These are phyloP conservation scores for Solanum bulbocastanum DNA, from an alignment of 257 asterid species.

Conservation along the genomic window DNA sequence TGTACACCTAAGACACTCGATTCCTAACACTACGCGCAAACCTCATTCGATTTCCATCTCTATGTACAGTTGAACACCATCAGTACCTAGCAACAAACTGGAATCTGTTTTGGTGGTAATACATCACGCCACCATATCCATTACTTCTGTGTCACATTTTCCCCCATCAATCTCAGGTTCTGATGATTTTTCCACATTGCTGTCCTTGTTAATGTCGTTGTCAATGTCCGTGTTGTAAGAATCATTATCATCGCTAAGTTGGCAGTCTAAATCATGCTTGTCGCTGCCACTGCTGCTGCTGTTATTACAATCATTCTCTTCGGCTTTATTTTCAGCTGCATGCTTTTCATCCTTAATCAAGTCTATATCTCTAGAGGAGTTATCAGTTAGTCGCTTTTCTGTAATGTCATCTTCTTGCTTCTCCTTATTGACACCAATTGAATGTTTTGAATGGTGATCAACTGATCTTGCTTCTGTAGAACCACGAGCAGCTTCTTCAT, in stretches of 20 bases:
- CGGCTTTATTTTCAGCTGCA: conserved; percentile 18
- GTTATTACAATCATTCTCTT: conserved; percentile 13
- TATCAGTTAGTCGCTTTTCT: conserved; percentile 38
- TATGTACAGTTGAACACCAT: conserved; percentile 33
- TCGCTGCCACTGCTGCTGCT: neutral
- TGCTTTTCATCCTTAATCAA: conserved; percentile 30
- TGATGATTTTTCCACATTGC: conserved; percentile 27
- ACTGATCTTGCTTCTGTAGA: neutral
- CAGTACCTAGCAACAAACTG: conserved; percentile 5
- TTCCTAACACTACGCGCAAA: neutral
- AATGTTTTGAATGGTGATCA: neutral
- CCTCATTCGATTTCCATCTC: conserved; percentile 6
- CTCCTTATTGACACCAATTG: neutral
- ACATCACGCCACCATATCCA: conserved; percentile 18
- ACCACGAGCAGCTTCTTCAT: conserved; percentile 24
- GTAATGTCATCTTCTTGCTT: conserved; percentile 13
- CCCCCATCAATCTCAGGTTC: conserved; percentile 37
- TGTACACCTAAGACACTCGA: neutral
- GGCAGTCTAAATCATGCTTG: neutral
- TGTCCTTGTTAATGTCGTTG: conserved; percentile 3
- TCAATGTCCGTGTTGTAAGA: conserved; percentile 6
- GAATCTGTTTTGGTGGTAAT: neutral
- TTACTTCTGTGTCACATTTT: conserved; percentile 27
- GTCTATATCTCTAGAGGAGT: conserved; percentile 29
- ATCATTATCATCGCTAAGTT: conserved; percentile 1